phyloP scores from a whole-genome alignment of 2,329 filamentous ascomycete species.

The Monilinia fructicola region DNA sequence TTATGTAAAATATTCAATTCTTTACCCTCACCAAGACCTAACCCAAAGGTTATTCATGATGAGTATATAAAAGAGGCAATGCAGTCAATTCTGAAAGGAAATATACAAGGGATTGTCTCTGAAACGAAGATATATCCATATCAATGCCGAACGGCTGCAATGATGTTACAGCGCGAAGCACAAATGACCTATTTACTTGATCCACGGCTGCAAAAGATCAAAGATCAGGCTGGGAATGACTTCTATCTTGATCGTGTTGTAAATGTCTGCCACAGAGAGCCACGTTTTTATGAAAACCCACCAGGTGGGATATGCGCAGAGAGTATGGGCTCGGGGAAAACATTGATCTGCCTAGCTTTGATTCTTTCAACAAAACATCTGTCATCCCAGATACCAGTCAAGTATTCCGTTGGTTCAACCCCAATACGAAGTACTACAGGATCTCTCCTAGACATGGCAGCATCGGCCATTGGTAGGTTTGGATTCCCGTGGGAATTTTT shows the following conservation, averaged over 20 bases:
- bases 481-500: constrained; percentile 69
- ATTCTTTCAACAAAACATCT: constrained; percentile 74
- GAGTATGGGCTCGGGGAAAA: constrained; percentile 83
- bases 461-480: constrained; percentile 63
- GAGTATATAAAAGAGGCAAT: constrained; percentile 54
- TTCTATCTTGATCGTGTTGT: constrained; percentile 73
- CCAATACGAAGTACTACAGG: constrained; percentile 51
- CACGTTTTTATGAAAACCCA: constrained; percentile 70
- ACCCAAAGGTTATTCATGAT: constrained; percentile 50
- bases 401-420: constrained; percentile 50
- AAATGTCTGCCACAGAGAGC: constrained; percentile 61
- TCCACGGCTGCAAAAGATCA: constrained; percentile 63
- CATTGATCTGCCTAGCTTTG: constrained; percentile 76
- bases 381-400: constrained; percentile 62
- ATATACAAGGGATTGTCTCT: constrained; percentile 53
- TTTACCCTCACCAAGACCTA: constrained; percentile 65
- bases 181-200: constrained; percentile 66
- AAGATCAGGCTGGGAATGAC: constrained; percentile 57
- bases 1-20: constrained; percentile 72
- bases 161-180: constrained; percentile 81
- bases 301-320: constrained; percentile 78
- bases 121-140: constrained; percentile 70
- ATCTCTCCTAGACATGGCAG: constrained; percentile 73
- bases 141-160: constrained; percentile 74
- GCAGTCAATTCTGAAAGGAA: constrained; percentile 53